Base-by-base conservation (phyloP, 2,329 filamentous ascomycete species). In the Colletotrichum sidae region DNA sequence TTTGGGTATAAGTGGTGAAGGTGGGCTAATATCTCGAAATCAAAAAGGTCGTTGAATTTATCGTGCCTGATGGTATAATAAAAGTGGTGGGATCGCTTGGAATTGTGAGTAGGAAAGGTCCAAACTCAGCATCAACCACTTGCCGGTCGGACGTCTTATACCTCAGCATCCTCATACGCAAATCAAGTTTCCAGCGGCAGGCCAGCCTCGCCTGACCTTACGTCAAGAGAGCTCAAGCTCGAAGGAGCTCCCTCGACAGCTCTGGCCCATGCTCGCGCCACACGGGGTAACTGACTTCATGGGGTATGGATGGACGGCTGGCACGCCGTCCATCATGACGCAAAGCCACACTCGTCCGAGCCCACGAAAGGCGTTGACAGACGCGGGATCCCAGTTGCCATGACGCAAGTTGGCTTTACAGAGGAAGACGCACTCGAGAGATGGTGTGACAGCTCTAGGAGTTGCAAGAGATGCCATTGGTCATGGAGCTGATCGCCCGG, bases 401-500 rank as follows among this genome's bases (percentile, higher is more conserved):
- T 69, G 67, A 69, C 67, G 67, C 67, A 69, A 68, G 57, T 63
- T 17, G 45, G 42, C 58, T 58, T 63, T 60, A 11, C 33, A 38
- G 44, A 65, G 47, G 46, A 39, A 63, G 55, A 50, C 47, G 59
- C 45, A 55, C 49, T 67, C 53, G 60, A 47, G 60, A 50, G 47
- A 68, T 65, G 67, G 67, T 69, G 67, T 60, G 67, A 67, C 67
- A 62, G 56, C 25, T 15, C 25, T 47, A 37, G 45, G 33, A 50
- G 50, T 41, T 58, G 46, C 37, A 57, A 37, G 42, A 44, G 46
- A 34, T 55, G 33, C 55, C 67, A 69, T 68, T 69, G 65, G 67
- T 39, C 53, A 63, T 81, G 79, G 4, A 75, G 71, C 39, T 54
- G 68, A 12, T 77, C 76, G 12, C 73, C 69, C 0, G 81, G 39